Evolutionary conservation across 352 stramenopile genomes (phyloP).

Genomic region (Globisporangium echinulatum): DNA sequence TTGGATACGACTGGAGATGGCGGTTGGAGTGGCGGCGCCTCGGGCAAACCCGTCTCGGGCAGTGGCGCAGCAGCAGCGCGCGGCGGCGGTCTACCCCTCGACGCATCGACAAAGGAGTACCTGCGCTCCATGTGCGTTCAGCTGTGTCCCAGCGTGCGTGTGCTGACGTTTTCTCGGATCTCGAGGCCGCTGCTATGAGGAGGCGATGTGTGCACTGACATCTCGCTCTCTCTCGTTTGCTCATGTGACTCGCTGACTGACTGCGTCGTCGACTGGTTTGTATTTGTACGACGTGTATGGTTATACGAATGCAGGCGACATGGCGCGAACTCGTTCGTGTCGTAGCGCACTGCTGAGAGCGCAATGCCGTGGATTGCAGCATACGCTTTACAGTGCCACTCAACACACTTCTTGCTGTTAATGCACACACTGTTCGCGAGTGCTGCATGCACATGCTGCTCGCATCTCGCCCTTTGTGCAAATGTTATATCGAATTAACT

Average conservation of each 20-base stretch:
- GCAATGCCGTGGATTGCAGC: too few relatives aligned
- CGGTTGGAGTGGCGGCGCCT: constrained; percentile 1
- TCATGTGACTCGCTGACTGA: neutral
- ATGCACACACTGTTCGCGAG: too few relatives aligned
- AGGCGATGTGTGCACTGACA: too few relatives aligned
- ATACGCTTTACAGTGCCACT: neutral
- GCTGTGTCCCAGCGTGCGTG: neutral
- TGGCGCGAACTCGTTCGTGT: constrained; percentile 1
- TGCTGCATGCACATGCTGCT: too few relatives aligned
- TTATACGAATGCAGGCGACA: constrained; percentile 1
- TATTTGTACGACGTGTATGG: too few relatives aligned
- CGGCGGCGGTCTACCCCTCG: constrained; percentile 26
- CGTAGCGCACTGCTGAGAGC: neutral
- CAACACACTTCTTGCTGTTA: neutral
- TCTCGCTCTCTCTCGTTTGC: too few relatives aligned
- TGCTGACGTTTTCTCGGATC: neutral
- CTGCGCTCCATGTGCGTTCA: constrained; percentile 33
- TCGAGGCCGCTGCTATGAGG: too few relatives aligned
- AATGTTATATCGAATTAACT: too few relatives aligned
- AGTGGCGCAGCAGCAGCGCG: constrained; percentile 37
- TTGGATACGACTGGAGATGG: neutral
- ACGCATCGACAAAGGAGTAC: constrained; percentile 51
- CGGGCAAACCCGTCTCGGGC: constrained; percentile 16
- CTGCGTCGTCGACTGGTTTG: neutral
- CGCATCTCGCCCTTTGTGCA: too few relatives aligned